Percentiles rank a stretch among this genome's conserved stretches.
Evolutionary conservation across 305 asterid genomes (phyloP).

Genomic region (Fraxinus nigra): DNA sequence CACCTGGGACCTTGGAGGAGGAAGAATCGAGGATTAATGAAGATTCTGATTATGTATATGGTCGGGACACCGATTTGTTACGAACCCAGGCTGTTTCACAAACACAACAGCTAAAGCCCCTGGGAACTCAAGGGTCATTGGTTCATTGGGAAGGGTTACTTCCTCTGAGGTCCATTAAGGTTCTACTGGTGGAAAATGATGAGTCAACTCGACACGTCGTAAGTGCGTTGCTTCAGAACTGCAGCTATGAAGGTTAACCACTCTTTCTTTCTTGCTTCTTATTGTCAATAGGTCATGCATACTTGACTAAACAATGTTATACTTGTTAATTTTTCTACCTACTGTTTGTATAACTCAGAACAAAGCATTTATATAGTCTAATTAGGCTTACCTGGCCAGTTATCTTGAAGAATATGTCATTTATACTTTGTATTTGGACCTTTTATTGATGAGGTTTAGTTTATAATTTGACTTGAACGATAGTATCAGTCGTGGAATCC

Average conservation of each 20-base stretch:
- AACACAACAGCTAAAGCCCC: slow-evolving; percentile 27
- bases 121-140: slow-evolving; percentile 42
- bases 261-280: not conserved
- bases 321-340: not conserved
- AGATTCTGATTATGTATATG: slow-evolving; percentile 14
- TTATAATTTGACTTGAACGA: not conserved
- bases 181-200: slow-evolving; percentile 82
- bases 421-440: not conserved
- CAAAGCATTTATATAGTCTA: not conserved
- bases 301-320: not conserved
- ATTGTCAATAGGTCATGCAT: not conserved
- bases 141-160: slow-evolving; percentile 83
- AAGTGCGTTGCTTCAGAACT: slow-evolving; percentile 82
- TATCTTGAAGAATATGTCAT: not conserved
- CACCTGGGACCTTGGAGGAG: slow-evolving; percentile 6
- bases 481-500: not conserved
- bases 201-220: slow-evolving; percentile 82
- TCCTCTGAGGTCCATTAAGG: slow-evolving; percentile 73
- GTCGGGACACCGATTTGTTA: slow-evolving; percentile 13
- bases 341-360: not conserved
- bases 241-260: slow-evolving; percentile 76
- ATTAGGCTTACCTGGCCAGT: not conserved
- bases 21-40: slow-evolving; percentile 16
- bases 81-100: slow-evolving; percentile 28
- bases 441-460: not conserved